A percentile compares a stretch with the other conserved stretches of the same genome.
Conservation (phyloP, 768 basidiomycete species). For the Auricularia auricula-judae region DNA sequence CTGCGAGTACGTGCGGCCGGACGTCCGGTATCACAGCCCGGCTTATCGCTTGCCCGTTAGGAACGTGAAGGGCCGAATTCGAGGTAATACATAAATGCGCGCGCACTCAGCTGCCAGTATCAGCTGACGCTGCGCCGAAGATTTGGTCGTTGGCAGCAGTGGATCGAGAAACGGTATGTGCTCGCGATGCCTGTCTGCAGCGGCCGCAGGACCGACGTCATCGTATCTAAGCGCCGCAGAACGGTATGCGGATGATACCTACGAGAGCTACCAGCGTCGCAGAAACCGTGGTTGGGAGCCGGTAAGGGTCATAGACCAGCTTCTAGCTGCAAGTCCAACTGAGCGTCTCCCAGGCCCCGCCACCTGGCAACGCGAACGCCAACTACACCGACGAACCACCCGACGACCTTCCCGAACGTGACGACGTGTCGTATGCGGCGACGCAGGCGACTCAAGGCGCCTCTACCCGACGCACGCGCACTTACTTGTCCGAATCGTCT, state of each 20-base stretch:
- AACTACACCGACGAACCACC: not conserved
- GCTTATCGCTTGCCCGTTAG: constrained; percentile 32
- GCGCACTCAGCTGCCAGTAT: constrained; percentile 6
- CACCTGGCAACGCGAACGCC: not conserved
- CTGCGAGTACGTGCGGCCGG: constrained; percentile 20
- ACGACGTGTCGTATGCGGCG: not conserved
- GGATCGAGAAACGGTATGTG: constrained; percentile 76
- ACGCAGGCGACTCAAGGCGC: not conserved
- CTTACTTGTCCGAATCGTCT: not conserved
- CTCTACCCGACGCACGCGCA: not conserved
- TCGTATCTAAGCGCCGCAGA: constrained; percentile 58
- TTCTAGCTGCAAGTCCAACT: not conserved
- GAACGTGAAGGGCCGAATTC: constrained; percentile 60
- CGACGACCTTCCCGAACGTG: not conserved
- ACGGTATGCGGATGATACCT: constrained; percentile 55
- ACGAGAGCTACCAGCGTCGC: constrained; percentile 44
- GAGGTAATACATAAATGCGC: constrained; percentile 31
- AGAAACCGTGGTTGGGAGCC: constrained; percentile 59
- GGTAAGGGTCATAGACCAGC: constrained; percentile 17
- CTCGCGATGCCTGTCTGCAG: not conserved
- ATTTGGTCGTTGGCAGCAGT: constrained; percentile 76
- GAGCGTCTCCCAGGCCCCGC: not conserved
- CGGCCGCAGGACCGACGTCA: constrained; percentile 5
- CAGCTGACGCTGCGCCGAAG: constrained; percentile 24
- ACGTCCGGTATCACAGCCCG: not conserved